Evolutionary conservation across 140 eudicot species (phyloP).

Genomic region (Flaveria floridana): DNA sequence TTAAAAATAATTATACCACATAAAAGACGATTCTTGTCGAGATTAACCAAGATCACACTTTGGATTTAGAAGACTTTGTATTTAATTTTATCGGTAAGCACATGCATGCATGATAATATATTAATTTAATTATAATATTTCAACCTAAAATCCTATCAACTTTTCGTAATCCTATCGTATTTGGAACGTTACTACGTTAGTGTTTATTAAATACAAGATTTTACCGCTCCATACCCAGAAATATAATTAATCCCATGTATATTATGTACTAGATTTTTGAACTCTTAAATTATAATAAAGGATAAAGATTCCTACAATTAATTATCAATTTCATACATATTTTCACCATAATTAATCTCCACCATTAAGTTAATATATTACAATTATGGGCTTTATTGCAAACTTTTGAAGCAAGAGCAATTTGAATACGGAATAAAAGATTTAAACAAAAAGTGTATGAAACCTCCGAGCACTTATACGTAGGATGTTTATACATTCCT

Average conservation of each 20-base stretch:
- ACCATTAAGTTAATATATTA: background rate
- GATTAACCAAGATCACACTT: background rate
- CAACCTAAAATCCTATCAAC: background rate
- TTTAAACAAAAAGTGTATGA: no score
- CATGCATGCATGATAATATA: background rate
- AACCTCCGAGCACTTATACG: no score
- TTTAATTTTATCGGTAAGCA: constrained; percentile 8
- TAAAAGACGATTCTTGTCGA: background rate
- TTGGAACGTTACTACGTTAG: background rate
- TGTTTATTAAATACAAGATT: background rate
- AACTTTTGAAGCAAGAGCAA: no score
- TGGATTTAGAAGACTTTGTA: background rate
- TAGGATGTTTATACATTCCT: no score
- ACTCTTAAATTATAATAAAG: background rate
- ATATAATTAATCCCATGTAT: constrained; percentile 12
- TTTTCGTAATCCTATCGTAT: background rate
- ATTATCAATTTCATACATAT: background rate
- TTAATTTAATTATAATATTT: background rate
- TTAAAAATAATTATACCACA: background rate
- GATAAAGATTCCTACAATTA: background rate
- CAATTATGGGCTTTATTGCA: background rate
- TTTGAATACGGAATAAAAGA: no score
- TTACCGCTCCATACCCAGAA: background rate
- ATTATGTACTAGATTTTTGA: constrained; percentile 6
- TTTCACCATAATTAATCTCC: background rate